phyloP scores from a whole-genome alignment of 2,329 filamentous ascomycete genomes.

The Septoria linicola region DNA sequence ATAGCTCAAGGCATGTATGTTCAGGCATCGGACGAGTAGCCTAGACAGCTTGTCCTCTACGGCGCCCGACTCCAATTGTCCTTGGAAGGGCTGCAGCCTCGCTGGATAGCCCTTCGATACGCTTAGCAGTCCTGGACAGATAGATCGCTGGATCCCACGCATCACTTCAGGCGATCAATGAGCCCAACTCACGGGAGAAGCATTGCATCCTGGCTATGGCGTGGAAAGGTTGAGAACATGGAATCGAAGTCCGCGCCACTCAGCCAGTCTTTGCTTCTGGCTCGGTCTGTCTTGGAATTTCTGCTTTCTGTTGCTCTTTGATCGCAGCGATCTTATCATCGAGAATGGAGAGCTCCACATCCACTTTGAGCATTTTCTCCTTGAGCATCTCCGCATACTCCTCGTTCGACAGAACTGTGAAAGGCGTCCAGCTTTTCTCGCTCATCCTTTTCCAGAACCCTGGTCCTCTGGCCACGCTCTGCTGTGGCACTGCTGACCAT shows the following conservation, averaged over 20 bases:
- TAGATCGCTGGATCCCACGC: no score
- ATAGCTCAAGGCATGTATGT: no score
- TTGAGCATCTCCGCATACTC: constrained; percentile 70
- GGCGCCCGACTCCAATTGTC: background rate
- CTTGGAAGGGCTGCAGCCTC: background rate
- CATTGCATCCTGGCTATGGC: background rate
- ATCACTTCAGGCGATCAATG: no score
- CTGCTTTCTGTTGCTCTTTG: constrained; percentile 28
- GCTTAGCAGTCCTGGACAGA: background rate
- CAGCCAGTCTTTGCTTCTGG: background rate
- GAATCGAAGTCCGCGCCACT: background rate
- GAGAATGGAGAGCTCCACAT: constrained; percentile 74
- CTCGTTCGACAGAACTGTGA: constrained; percentile 67
- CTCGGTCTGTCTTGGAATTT: background rate
- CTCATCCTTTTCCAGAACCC: constrained; percentile 51
- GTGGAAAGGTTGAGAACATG: background rate
- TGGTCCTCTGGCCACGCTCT: constrained; percentile 38
- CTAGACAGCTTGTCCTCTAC: background rate
- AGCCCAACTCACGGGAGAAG: no score
- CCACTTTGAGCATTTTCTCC: constrained; percentile 68
- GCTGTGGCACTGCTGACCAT: constrained; percentile 44
- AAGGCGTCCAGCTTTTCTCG: constrained; percentile 68
- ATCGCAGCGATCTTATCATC: constrained; percentile 69
- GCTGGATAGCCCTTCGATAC: background rate
- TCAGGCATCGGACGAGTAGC: background rate